Evolutionary conservation across 768 basidiomycete species (phyloP), one percentile per base, ranked within the genome.

Genomic region (Leccinum subtestaceum): DNA sequence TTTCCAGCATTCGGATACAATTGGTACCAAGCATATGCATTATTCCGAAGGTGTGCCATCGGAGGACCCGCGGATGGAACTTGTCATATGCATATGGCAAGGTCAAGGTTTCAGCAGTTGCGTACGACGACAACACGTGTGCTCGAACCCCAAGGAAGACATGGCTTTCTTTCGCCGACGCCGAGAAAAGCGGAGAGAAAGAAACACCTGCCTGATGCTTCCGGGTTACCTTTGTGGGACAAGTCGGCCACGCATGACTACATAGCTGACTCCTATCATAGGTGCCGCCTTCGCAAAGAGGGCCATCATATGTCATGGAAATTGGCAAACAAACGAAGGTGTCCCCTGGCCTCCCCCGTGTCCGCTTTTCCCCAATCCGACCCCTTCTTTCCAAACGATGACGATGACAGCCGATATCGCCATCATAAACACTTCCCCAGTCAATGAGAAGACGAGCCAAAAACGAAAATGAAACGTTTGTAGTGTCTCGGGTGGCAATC

Each of bases 41-140:
- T 13, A 13, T 49, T 38, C 51, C 58, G 50, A 65, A 29, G 34
- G 40, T n/a, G n/a, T 43, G 9, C 40, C 34, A 43, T 43, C n/a
- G 40, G 10, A 43, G 40, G 40, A 43, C n/a, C 17, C n/a, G 5
- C 40, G 53, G n/a, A 8, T 25, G 19, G 25, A 17, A 52, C 21
- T 17, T 7, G 21, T 19, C 27, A 31, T 51, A 51, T 23, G 21
- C 7, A 27, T 27, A 27, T 27, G 27, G 27, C 27, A 27, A 9
- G 47, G 10, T 34, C 40, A 19, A 61, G 17, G 48, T 29, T 52
- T 34, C 31, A n/a, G 49, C n/a, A 36, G 60, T 56, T 40, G 48
- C 45, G 46, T 58, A 19, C 40, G 40, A 43, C 34, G 8, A 49
- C 49, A 3, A 46, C 63, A 56, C 62, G 54, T 65, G 62, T 27